Conservation (phyloP, 768 basidiomycete species). For the Pleurotus tuoliensis region DNA sequence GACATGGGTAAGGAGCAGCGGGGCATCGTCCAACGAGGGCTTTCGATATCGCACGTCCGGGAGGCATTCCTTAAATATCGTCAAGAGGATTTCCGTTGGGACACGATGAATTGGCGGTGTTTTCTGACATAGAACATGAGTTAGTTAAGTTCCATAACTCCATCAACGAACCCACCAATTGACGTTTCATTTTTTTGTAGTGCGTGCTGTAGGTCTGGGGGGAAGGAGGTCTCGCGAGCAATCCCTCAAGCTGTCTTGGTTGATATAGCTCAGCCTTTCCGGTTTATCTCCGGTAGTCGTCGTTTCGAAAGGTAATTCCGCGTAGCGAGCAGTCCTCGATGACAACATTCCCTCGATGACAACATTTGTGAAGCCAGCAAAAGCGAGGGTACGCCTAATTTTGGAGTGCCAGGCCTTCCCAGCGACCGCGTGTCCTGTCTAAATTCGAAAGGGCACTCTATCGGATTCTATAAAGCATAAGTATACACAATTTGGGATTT, state of each 20-base stretch:
- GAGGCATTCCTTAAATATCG: conserved; percentile 1
- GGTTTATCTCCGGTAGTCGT: conserved; percentile 4
- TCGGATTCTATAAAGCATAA: background rate
- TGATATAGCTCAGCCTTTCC: background rate
- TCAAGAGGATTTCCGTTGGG: background rate
- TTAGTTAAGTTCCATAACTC: no score
- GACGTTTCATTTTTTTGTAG: no score
- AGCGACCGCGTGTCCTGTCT: no score
- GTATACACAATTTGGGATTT: no score
- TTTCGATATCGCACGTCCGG: background rate
- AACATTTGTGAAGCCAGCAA: background rate
- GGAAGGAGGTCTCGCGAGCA: background rate
- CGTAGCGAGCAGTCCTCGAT: background rate
- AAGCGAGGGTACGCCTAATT: background rate
- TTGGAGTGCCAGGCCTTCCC: background rate
- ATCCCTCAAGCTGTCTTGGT: background rate
- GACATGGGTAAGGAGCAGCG: conserved; percentile 5
- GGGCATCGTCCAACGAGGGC: conserved; percentile 1
- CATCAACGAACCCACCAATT: no score
- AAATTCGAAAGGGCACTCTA: no score
- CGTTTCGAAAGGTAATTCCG: background rate
- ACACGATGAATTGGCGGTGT: background rate
- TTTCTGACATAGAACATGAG: background rate
- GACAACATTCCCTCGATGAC: background rate
- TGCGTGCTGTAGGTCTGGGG: background rate